Conservation (phyloP, 2,329 filamentous ascomycete species). For the Cryphonectria carpinicola region DNA sequence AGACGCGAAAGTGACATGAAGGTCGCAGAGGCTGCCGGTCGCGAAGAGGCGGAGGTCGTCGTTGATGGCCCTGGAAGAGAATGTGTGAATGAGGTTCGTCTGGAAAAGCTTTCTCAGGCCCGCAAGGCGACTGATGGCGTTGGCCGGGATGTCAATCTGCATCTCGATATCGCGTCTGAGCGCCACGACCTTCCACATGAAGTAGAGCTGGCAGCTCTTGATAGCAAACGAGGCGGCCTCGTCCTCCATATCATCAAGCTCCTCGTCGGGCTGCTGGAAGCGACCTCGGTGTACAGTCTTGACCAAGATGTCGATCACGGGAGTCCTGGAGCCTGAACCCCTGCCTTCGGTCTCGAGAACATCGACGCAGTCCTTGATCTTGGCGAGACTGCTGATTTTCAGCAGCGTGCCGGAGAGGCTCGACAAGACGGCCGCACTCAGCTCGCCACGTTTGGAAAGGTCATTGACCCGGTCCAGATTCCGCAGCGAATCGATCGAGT, state of each 20-base stretch:
- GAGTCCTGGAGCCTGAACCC: conserved; percentile 51
- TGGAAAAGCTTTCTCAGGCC: conserved; percentile 60
- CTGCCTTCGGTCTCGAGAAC: conserved; percentile 68
- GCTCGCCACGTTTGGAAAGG: conserved; percentile 70
- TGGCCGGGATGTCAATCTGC: conserved; percentile 58
- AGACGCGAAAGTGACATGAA: conserved; percentile 78
- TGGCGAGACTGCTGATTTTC: conserved; percentile 80
- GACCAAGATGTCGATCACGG: conserved; percentile 70
- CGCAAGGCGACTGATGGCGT: conserved; percentile 64
- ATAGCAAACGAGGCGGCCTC: conserved; percentile 77
- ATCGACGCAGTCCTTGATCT: conserved; percentile 77
- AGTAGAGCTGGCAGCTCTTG: conserved; percentile 81
- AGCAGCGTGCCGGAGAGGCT: conserved; percentile 75
- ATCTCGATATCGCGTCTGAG: conserved; percentile 59
- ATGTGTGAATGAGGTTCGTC: conserved; percentile 66
- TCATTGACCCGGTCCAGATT: conserved; percentile 73
- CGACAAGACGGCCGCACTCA: conserved; percentile 66
- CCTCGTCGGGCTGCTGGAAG: conserved; percentile 68
- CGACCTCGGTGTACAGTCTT: conserved; percentile 75
- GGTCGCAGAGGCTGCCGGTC: conserved; percentile 77
- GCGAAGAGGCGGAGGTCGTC: conserved; percentile 80
- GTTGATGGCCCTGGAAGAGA: conserved; percentile 69
- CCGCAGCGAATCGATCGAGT: conserved; percentile 73
- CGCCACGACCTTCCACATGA: conserved; percentile 85
- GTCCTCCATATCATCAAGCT: conserved; percentile 77